Base-by-base conservation (phyloP, 352 stramenopile species). In the Pythium aphanidermatum region DNA sequence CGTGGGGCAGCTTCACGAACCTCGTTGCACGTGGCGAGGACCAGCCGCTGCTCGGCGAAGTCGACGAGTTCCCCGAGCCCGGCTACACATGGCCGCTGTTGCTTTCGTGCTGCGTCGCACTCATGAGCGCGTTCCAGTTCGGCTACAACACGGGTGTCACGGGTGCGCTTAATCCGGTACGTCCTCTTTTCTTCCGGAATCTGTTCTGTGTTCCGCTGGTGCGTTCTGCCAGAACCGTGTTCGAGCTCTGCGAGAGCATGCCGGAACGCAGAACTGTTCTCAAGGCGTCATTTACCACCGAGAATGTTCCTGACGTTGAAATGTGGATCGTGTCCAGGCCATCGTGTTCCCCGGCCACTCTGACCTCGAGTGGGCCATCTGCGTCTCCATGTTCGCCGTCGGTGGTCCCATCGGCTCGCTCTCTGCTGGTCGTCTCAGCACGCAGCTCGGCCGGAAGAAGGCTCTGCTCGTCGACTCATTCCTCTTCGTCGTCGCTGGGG, bases 21-120 rank as follows among this genome's bases (percentile, higher is more conserved):
- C 58, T 67, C 23, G 58, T 67, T 36, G 31, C 42, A 59, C 65
- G 78, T 33, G 76, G 79, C 23, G 80, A 92, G 62, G 73, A 86
- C 35, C 80, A 92, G 51, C 75, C 77, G 43, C 53, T 65, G 20
- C 40, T 65, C 10, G 56, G 56, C 32, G 56, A 60, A 7, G 43
- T 44, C 20, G 56, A 65, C 44, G 59, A 64, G 38, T 63, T 61
- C 37, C 59, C 46, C 9, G 64, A 74, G 49, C 55, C 64, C 0
- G 64, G 64, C 9, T 74, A 74, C 57, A 74, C 64, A 4, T 45
- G 58, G 27, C 64, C 64, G 21, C 58, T 74, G 27, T 40, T 74
- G 32, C 51, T 70, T 23, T 74, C 64, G 46, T 74, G 64, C 55
- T 63, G 56, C 37, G 64, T 74, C 3, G 64, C 64, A 40, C 61